Base-by-base conservation (phyloP, 352 stramenopile genomes). In the Phytophthora pseudosyringae region DNA sequence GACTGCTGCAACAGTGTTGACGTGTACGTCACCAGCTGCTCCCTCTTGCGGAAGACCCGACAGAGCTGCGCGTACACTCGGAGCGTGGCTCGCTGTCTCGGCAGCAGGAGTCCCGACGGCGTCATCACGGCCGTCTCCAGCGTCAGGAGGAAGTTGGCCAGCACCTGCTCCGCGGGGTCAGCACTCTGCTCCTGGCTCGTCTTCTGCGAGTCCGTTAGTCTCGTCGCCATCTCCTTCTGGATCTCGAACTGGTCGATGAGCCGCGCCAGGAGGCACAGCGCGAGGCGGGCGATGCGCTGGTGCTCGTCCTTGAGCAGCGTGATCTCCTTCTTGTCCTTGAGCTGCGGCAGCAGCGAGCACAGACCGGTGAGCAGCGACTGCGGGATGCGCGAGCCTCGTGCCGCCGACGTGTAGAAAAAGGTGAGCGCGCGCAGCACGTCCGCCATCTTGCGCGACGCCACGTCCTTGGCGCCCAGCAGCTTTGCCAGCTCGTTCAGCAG, bases 401-500 rank as follows among this genome's bases (percentile, higher is more conserved):
- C 55, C 9, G 80, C 71, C 39, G 83, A 89, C 16, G 85, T 87
- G 66, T 93, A 90, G 59, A 89, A 92, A 47, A 90, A 86, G 32
- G 71, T 78, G 46, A 94, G 80, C 52, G 89, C 83, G 13, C 82
- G 80, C 36, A 91, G 64, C 43, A 92, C 71, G 49, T 89, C 83
- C 45, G 52, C 78, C 67, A 88, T 90, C 57, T 86, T 86, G 59
- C 90, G 90, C 60, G 80, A 83, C 16, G 81, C 79, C 31, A 78
- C 76, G 44, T 94, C 83, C 50, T 87, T 88, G 12, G 72, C 61
- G 7, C 51, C 58, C 18, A 92, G 59, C 13, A 90, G 66, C 64
- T 87, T 90, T 28, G 75, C 76, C 35, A 94, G 71, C 56, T 94
- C 86, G 55, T 94, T 93, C 72, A 93, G 82, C 50, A 94, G 77